Evolutionary conservation across 345 rosid genomes (phyloP), one percentile per base, ranked within the genome.

Genomic region (Salix viminalis): DNA sequence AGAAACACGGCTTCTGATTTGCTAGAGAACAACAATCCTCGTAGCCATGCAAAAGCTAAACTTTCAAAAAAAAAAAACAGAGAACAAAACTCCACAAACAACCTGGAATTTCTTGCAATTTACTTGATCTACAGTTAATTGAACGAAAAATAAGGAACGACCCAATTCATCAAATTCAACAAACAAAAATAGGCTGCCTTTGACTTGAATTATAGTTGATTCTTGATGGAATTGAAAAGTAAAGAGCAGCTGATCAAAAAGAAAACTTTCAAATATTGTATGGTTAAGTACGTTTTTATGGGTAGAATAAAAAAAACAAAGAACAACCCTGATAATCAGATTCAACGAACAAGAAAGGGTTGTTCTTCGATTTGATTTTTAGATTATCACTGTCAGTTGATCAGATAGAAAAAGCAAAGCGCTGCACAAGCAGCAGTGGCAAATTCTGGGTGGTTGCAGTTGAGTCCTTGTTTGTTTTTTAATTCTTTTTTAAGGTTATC

Each of bases 81-180:
- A 41, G 4, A 3, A 41, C 44, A 41, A 41, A 41, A 41, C 44
- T 41, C 44, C 16, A 46, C 50, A 46, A 46, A 46, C 50, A 46
- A 46, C 5, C 6, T 46, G 50, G 50, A 46, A 12, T 46, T 41
- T 8, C 44, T 10, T 41, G 1, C 9, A 41, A 41, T 7, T 46
- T 46, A 46, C 18, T 46, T 46, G 13, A 46, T 46, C 50, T 46
- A 46, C 16, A 46, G 4, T 46, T 46, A 46, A 46, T 14, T 5
- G 50, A 8, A 70, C 12, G 44, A 12, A 48, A 67, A 77, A 69
- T 28, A 67, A 23, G 66, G 56, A 65, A 64, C 85, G 67, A 77
- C 82, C 86, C 84, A 68, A 71, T 67, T 79, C 73, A 66, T 46
- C 28, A 75, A 78, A 75, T 44, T 71, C 46, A 21, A 69, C 44